These are phyloP conservation scores for Oryza meridionalis DNA, from an alignment of 176 grass and related monocot genomes.

Conservation along the genomic window DNA sequence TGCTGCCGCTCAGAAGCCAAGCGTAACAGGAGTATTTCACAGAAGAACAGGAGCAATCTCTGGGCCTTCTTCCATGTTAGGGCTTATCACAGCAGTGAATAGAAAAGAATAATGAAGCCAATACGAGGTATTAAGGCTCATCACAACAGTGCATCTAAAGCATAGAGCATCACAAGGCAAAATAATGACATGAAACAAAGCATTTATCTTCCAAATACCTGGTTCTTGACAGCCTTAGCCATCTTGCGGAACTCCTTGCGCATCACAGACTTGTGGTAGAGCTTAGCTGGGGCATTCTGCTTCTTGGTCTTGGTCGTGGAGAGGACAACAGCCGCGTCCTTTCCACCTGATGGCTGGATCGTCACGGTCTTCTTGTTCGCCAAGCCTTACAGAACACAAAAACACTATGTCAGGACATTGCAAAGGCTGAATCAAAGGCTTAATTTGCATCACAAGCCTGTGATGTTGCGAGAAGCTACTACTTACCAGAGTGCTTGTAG, in stretches of 20 bases:
- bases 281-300: slow-evolving; percentile 49
- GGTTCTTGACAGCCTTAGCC: slow-evolving; percentile 69
- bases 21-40: slow-evolving; percentile 59
- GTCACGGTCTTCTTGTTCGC: slow-evolving; percentile 69
- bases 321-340: slow-evolving; percentile 56
- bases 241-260: slow-evolving; percentile 79
- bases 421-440: background rate
- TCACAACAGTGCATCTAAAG: background rate
- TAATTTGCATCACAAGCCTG: background rate
- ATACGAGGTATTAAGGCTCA: background rate
- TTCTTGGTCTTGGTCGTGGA: slow-evolving; percentile 65
- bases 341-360: slow-evolving; percentile 44
- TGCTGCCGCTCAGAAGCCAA: background rate
- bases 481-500: slow-evolving; percentile 71
- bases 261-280: slow-evolving; percentile 59
- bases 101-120: background rate
- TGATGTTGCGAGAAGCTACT: background rate
- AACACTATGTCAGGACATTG: background rate
- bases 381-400: slow-evolving; percentile 47
- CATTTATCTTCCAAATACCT: slow-evolving; percentile 46
- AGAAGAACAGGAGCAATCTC: slow-evolving; percentile 41
- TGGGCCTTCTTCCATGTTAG: background rate
- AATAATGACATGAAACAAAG: background rate
- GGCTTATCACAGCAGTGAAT: background rate
- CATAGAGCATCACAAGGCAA: background rate